Conservation (phyloP, 1,284 basidiomycete genomes). For the Puccinia coronata region DNA sequence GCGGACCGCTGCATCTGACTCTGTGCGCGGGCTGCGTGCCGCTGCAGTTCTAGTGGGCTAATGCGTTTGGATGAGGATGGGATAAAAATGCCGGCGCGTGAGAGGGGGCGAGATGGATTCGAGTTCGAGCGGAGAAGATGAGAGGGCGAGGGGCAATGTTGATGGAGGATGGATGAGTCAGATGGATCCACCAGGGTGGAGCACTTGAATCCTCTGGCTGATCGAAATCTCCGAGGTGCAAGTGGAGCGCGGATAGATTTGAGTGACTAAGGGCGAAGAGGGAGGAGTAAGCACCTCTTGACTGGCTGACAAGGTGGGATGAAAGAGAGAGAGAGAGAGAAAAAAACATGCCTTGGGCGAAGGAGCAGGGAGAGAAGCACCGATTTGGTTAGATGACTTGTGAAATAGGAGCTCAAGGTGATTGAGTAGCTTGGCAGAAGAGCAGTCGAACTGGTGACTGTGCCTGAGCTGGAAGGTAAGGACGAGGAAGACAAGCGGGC, state of each 20-base stretch:
- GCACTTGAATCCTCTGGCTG: constrained; percentile 18
- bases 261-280: background rate
- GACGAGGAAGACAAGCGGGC: constrained; percentile 8
- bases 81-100: background rate
- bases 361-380: background rate
- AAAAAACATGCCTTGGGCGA: background rate
- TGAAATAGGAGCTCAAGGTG: background rate
- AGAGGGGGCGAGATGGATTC: background rate
- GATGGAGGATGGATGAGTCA: constrained; percentile 19
- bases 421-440: constrained; percentile 1
- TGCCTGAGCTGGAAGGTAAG: background rate
- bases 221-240: background rate
- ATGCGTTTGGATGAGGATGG: background rate
- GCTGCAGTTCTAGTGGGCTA: background rate
- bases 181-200: background rate
- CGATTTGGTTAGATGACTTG: background rate
- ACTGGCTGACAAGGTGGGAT: background rate
- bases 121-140: background rate
- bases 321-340: background rate
- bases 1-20: constrained; percentile 16
- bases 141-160: background rate
- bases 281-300: background rate
- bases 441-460: background rate
- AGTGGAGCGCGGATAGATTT: background rate
- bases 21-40: background rate